Evolutionary conservation across 106 monocot species (phyloP).

Genomic region (Dioscorea dumetorum): DNA sequence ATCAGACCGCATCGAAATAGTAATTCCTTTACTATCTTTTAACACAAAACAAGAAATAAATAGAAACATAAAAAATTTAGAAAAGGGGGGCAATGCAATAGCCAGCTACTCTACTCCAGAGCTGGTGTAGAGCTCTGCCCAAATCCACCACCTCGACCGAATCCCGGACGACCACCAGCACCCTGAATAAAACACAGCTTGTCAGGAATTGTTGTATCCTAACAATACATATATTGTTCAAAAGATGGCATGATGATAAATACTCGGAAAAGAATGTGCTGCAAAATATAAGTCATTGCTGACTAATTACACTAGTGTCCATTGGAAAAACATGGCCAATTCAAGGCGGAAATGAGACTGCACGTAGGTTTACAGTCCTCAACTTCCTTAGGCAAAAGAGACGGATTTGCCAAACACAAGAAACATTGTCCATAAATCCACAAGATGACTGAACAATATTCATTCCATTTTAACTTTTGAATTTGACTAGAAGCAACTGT

Average conservation of each 20-base stretch:
- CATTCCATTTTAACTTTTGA: too few species aligned
- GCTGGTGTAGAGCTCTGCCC: conserved; percentile 13
- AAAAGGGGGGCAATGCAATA: too few species aligned
- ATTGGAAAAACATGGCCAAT: too few species aligned
- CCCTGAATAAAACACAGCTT: background rate
- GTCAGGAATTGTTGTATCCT: too few species aligned
- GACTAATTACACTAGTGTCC: too few species aligned
- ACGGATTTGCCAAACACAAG: background rate
- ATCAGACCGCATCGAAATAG: too few species aligned
- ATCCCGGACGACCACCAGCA: conserved; percentile 13
- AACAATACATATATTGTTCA: background rate
- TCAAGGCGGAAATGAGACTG: too few species aligned
- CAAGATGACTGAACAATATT: background rate
- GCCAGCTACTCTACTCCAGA: conserved; percentile 4
- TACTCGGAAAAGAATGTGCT: too few species aligned
- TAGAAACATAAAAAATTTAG: background rate
- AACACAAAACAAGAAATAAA: background rate
- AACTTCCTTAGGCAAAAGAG: too few species aligned
- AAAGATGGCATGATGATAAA: background rate
- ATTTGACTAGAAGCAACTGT: background rate
- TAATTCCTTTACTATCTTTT: too few species aligned
- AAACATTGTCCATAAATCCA: background rate
- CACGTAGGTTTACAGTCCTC: too few species aligned
- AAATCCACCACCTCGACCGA: conserved; percentile 20
- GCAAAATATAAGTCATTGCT: too few species aligned